Evolutionary conservation across 805 yeast genomes (phyloP), one percentile per base, ranked within the genome.

Genomic region (Saccharomyces mikatae): DNA sequence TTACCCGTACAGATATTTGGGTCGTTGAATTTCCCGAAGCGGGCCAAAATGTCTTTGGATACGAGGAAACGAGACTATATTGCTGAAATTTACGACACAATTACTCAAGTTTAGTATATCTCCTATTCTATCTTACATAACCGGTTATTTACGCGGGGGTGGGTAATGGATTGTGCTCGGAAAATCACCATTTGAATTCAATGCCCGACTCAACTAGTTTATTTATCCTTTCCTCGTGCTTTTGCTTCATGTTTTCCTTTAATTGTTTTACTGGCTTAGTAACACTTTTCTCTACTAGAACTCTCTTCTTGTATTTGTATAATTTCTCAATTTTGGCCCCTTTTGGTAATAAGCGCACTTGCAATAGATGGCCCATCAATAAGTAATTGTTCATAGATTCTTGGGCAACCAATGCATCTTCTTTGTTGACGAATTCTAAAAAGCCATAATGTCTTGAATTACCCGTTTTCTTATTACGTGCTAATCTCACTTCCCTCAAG

Each of bases 361-460:
- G 85, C 62, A 94, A 74, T 58, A 91, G 80, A 71, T 92, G 97
- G 6, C 95, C 95, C 74, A 88, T 84, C 48, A 94, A 68, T 58
- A 94, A 78, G 65, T 94, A 94, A 73, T 94, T 94, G 72, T 94
- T 85, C 99, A 94, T 94, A 48, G 97, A 84, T 60, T 94, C 98
- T 57, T 87, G 87, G 2, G 97, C 99, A 57, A 90, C 77, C 61
- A 82, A 79, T 48, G 98, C 97, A 54, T 87, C 95, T 49, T 84
- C 88, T 41, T 70, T 67, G 53, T 82, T 77, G 46, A 78, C 80
- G 66, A 92, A 94, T 72, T 94, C 97, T 48, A 94, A 75, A 70
- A 89, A 92, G 6, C 90, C 98, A 70, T 83, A 92, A 69, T 90
- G 97, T 73, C 89, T 91, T 14, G 96, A 84, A 53, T 84, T 82